Conservation (phyloP, 257 asterid genomes). For the Gentiana straminea region DNA sequence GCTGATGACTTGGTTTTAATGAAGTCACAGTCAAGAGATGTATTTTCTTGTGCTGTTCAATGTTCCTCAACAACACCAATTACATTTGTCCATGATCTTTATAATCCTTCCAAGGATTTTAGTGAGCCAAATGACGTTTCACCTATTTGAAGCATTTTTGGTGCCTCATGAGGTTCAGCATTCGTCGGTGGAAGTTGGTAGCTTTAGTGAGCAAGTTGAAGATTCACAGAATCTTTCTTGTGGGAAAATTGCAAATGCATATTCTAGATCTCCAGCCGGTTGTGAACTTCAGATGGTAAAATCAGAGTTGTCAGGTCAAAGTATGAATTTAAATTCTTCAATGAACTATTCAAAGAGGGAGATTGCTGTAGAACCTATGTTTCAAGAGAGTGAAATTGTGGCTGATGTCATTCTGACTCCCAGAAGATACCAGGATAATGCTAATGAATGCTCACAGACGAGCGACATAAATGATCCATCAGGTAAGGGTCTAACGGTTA, state of each 20-base stretch:
- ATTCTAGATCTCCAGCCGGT: constrained; percentile 12
- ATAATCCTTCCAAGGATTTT: constrained; percentile 18
- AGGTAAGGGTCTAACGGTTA: constrained; percentile 12
- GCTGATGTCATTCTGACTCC: constrained; percentile 15
- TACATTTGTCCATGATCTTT: constrained; percentile 15
- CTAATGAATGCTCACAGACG: constrained; percentile 9
- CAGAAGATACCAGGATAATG: constrained; percentile 17
- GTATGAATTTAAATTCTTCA: not conserved
- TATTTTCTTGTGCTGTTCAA: not conserved
- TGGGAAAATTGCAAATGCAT: constrained; percentile 12
- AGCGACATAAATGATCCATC: constrained; percentile 17
- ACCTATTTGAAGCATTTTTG: constrained; percentile 18
- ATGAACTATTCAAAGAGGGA: constrained; percentile 18
- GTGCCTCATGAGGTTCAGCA: constrained; percentile 17
- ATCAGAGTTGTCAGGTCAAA: constrained; percentile 19
- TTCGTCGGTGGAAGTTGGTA: constrained; percentile 16
- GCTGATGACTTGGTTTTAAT: constrained; percentile 19
- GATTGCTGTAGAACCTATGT: constrained; percentile 11
- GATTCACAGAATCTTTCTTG: constrained; percentile 17
- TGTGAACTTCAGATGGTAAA: constrained; percentile 16
- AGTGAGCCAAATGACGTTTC: constrained; percentile 18
- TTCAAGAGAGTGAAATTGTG: constrained; percentile 20
- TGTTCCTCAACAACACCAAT: no score
- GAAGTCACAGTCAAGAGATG: constrained; percentile 16
- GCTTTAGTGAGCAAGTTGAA: constrained; percentile 16